These are phyloP conservation scores for Boletellus emodensis DNA, from an alignment of 768 basidiomycete genomes.

Conservation along the genomic window DNA sequence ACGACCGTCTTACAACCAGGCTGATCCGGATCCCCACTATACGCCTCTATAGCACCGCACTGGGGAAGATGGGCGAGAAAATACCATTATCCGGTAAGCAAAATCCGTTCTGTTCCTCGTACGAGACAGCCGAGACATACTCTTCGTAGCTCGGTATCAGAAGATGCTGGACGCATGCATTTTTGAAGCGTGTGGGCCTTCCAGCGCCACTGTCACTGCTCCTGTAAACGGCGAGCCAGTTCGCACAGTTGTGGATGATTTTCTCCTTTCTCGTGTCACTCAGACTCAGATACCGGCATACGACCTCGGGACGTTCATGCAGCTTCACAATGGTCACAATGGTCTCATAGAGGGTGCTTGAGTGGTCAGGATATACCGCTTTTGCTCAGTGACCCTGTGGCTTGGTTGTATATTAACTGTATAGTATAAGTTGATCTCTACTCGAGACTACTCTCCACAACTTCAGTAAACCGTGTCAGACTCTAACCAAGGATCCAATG, in stretches of 20 bases:
- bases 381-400: neutral
- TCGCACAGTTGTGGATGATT: slow-evolving; percentile 7
- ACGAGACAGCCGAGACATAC: neutral
- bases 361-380: neutral
- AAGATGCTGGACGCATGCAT: slow-evolving; percentile 21
- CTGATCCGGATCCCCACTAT: neutral
- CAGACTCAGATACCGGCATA: slow-evolving; percentile 6
- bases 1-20: neutral
- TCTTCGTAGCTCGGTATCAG: slow-evolving; percentile 17
- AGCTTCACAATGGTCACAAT: slow-evolving; percentile 4
- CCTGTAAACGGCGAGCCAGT: slow-evolving; percentile 5
- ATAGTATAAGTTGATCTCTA: neutral
- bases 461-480: neutral
- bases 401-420: slow-evolving; percentile 1
- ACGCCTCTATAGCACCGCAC: slow-evolving; percentile 42
- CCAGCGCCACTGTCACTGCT: neutral
- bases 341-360: slow-evolving; percentile 3
- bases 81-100: slow-evolving; percentile 57
- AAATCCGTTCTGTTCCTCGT: neutral
- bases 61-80: slow-evolving; percentile 60
- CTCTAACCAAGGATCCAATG: slow-evolving; percentile 1
- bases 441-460: neutral
- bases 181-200: slow-evolving; percentile 8
- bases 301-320: slow-evolving; percentile 13
- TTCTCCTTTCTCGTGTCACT: slow-evolving; percentile 7